Base-by-base conservation (phyloP, 495 filamentous ascomycete genomes). In the Bryoglossum gracile region DNA sequence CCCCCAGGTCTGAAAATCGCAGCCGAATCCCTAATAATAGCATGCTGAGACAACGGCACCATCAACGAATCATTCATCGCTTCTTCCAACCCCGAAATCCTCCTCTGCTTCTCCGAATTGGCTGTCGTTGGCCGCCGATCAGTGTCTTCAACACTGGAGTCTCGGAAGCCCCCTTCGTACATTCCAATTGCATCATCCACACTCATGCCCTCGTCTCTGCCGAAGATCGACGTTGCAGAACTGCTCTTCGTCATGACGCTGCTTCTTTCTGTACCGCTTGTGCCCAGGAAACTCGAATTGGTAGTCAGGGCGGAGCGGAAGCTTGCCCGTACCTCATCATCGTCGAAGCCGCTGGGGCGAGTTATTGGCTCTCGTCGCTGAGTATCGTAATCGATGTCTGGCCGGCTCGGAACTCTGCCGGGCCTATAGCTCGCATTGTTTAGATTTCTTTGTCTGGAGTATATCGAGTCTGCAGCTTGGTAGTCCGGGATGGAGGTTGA, bases 111-210 rank as follows among this genome's bases (percentile, higher is more conserved):
- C 56, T 40, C 46, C 36, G 17, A 68, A 60, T 37, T 65, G 46
- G 30, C 58, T 56, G 35, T 49, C 21, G 8, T 51, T 50, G 44
- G 59, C 21, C 13, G 54, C 43, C 56, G 14, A 17, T 28, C 36
- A 18, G 43, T 58, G 35, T 46, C 14, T 33, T 64, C 64, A 13
- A 55, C 28, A 21, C 59, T 62, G 25, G 61, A 58, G 37, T 86
- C 82, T 46, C 72, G 72, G 66, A 92, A 91, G 0, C 89, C 88
- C 54, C 83, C 80, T 46, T 86, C 83, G 61, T 95, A 95, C 85
- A 95, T 89, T 13, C 83, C 87, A 66, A 95, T 92, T 6, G 87
- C 84, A 69, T 95, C 90, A 55, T 97, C 90, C 2, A 95, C 77
- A 51, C 83, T 94, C 73, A 89, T 84, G 3, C 78, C 81, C 48